Evolutionary conservation across 2,329 filamentous ascomycete genomes (phyloP).

Genomic region (Diplocarpon rosae): DNA sequence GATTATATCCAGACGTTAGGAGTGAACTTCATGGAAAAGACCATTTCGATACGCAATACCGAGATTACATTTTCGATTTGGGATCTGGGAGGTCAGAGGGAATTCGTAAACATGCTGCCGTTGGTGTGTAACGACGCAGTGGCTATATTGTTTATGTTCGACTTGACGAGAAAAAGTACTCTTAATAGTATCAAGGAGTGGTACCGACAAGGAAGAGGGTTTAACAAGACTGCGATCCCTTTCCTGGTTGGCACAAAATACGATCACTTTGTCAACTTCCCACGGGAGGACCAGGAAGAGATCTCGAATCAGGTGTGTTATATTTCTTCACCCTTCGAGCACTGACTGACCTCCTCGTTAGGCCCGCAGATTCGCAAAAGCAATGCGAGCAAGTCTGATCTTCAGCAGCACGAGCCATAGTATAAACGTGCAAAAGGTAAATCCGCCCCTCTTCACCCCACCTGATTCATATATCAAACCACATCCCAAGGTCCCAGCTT

Average conservation of each 20-base stretch:
- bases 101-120: conserved; percentile 99
- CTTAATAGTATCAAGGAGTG: conserved; percentile 99
- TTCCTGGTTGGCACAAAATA: conserved; percentile 97
- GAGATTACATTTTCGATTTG: conserved; percentile 99
- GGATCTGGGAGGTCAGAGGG: conserved; percentile 94
- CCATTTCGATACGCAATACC: conserved; percentile 96
- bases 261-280: conserved; percentile 98
- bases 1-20: conserved; percentile 98
- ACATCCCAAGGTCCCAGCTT: background rate
- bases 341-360: conserved; percentile 29
- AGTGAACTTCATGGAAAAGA: conserved; percentile 99
- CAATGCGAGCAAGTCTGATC: conserved; percentile 94
- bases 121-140: conserved; percentile 99
- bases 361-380: conserved; percentile 92
- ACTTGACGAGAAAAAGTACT: conserved; percentile 93
- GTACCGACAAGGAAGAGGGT: conserved; percentile 94
- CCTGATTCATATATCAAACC: background rate
- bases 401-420: conserved; percentile 99
- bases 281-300: conserved; percentile 93
- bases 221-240: conserved; percentile 99
- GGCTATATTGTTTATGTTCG: conserved; percentile 99
- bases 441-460: conserved; percentile 7
- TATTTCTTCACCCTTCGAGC: background rate
- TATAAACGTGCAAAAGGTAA: conserved; percentile 98
- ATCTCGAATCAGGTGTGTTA: conserved; percentile 78